These are phyloP conservation scores for Podospora comata DNA, from an alignment of 495 filamentous ascomycete genomes.

Conservation along the genomic window DNA sequence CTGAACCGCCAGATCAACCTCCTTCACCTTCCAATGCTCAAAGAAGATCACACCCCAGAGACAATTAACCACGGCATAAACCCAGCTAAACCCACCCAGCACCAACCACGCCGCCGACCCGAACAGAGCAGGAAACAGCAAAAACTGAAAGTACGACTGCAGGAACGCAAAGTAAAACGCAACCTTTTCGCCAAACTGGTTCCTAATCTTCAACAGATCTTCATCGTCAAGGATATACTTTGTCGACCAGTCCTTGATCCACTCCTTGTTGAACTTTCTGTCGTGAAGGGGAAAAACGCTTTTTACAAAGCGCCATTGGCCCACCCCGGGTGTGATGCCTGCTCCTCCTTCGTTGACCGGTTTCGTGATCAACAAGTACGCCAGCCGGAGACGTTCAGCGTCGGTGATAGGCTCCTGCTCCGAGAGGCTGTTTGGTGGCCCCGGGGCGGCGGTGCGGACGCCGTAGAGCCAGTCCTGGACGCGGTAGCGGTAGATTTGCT, in stretches of 20 bases:
- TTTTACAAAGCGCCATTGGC: constrained; percentile 81
- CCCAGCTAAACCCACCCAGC: constrained; percentile 76
- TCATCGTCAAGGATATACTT: constrained; percentile 73
- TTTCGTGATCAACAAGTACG: constrained; percentile 83
- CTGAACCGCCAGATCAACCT: constrained; percentile 81
- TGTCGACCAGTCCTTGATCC: constrained; percentile 84
- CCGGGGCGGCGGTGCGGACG: constrained; percentile 73
- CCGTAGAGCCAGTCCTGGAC: constrained; percentile 97
- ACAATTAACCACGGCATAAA: constrained; percentile 77
- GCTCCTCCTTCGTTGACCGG: constrained; percentile 80
- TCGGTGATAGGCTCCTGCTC: constrained; percentile 70
- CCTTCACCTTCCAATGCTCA: constrained; percentile 95
- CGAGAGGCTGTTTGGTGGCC: constrained; percentile 57
- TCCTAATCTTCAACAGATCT: constrained; percentile 80
- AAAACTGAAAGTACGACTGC: constrained; percentile 85
- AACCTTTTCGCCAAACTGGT: constrained; percentile 89
- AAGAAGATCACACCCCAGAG: constrained; percentile 90
- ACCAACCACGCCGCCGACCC: constrained; percentile 79
- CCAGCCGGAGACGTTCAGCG: constrained; percentile 81
- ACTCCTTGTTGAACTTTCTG: constrained; percentile 77
- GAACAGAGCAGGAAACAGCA: constrained; percentile 79
- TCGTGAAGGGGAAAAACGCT: constrained; percentile 89
- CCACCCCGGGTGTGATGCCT: constrained; percentile 77
- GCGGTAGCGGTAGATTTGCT: constrained; percentile 65
- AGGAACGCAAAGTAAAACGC: constrained; percentile 97